Conservation (phyloP, 2,329 filamentous ascomycete species). For the Byssoonygena ceratinophila region DNA sequence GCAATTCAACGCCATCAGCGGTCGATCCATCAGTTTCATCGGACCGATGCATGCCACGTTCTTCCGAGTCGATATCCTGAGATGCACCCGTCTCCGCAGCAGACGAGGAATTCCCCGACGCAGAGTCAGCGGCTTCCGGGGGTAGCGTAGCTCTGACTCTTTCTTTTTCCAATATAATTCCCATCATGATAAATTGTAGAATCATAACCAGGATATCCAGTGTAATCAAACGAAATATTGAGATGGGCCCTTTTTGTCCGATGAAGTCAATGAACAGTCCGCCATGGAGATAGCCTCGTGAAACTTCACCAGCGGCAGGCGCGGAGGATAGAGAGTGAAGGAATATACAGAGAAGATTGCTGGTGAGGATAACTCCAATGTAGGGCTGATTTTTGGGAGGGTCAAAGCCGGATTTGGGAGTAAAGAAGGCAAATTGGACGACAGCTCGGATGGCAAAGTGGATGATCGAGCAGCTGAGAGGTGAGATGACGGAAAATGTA, state of each 20-base stretch:
- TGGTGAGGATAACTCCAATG: slow-evolving; percentile 44
- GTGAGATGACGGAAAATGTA: neutral
- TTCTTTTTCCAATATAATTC: slow-evolving; percentile 43
- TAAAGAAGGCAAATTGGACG: slow-evolving; percentile 49
- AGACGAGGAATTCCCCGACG: slow-evolving; percentile 18
- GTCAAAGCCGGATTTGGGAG: slow-evolving; percentile 46
- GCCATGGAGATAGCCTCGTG: slow-evolving; percentile 49
- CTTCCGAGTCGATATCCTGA: slow-evolving; percentile 51
- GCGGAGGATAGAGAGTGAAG: slow-evolving; percentile 46
- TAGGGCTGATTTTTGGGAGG: slow-evolving; percentile 44
- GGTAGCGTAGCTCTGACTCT: slow-evolving; percentile 31
- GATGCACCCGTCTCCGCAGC: slow-evolving; percentile 18
- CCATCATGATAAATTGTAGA: slow-evolving; percentile 49
- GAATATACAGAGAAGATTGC: slow-evolving; percentile 47
- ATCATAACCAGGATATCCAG: slow-evolving; percentile 46
- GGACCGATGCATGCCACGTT: slow-evolving; percentile 39
- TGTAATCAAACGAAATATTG: slow-evolving; percentile 42
- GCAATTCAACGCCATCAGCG: slow-evolving; percentile 34
- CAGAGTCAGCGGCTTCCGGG: slow-evolving; percentile 12
- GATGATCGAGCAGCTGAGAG: slow-evolving; percentile 47
- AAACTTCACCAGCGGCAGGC: slow-evolving; percentile 43
- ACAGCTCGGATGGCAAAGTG: slow-evolving; percentile 46
- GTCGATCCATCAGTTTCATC: slow-evolving; percentile 10
- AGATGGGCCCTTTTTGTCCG: slow-evolving; percentile 48
- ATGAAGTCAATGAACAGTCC: slow-evolving; percentile 56